These are phyloP conservation scores for Fomitopsis pulvina DNA, from an alignment of 768 basidiomycete species.

Conservation along the genomic window DNA sequence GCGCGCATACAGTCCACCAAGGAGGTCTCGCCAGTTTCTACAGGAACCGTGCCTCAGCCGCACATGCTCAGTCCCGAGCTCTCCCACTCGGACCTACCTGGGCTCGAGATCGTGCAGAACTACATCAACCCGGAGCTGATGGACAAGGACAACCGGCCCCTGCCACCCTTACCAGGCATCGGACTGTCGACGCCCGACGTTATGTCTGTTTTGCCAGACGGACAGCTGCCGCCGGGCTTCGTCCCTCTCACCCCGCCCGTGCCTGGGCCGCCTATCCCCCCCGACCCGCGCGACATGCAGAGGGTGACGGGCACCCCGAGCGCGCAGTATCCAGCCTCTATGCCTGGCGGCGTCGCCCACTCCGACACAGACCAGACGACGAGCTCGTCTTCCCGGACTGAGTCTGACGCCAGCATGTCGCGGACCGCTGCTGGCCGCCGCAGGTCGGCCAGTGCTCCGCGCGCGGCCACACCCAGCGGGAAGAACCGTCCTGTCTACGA, in stretches of 20 bases:
- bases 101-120: slow-evolving; percentile 6
- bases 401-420: neutral
- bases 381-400: neutral
- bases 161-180: slow-evolving; percentile 2
- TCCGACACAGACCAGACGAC: neutral
- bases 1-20: slow-evolving; percentile 16
- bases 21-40: slow-evolving; percentile 12
- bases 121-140: slow-evolving; percentile 9
- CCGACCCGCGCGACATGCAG: no score
- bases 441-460: slow-evolving; percentile 5
- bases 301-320: no score
- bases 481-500: slow-evolving; percentile 6
- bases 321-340: neutral
- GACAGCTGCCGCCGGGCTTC: slow-evolving; percentile 12
- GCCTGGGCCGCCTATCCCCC: slow-evolving; percentile 1
- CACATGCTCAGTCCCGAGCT: slow-evolving; percentile 26
- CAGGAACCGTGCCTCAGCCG: slow-evolving; percentile 13
- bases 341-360: slow-evolving; percentile 2
- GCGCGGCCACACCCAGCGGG: slow-evolving; percentile 7
- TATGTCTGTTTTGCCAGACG: slow-evolving; percentile 2
- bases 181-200: neutral
- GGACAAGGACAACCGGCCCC: slow-evolving; percentile 3
- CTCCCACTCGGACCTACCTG: slow-evolving; percentile 12
- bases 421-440: slow-evolving; percentile 4
- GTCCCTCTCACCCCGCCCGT: slow-evolving; percentile 7